phyloP scores from a whole-genome alignment of 371 early-diverging fungal species.

The Syncephalastrum monosporum region DNA sequence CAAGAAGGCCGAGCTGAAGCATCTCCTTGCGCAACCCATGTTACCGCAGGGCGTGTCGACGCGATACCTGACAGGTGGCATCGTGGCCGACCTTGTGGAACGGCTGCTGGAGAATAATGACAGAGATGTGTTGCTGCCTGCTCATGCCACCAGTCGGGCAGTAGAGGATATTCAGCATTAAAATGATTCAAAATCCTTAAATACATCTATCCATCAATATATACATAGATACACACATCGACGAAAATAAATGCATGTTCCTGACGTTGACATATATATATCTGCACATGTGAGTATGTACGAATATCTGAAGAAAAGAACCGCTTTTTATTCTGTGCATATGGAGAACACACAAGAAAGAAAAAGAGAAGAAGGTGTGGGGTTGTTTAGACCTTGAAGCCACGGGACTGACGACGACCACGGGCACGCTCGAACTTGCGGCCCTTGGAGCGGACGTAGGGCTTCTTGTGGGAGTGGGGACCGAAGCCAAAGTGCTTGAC shows the following conservation, averaged over 20 bases:
- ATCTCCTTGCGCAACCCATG: conserved; percentile 60
- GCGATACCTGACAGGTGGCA: conserved; percentile 74
- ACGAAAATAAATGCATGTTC: no score
- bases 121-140: conserved; percentile 17
- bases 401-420: conserved; percentile 97
- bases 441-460: conserved; percentile 97
- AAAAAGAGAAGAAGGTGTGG: no score
- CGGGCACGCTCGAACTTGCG: conserved; percentile 99
- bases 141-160: conserved; percentile 17
- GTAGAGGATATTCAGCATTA: conserved; percentile 10
- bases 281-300: no score
- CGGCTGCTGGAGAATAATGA: conserved; percentile 50
- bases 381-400: conserved; percentile 81
- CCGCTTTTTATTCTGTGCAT: no score
- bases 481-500: conserved; percentile 86
- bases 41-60: conserved; percentile 73
- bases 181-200: no score
- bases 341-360: no score
- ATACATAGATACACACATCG: no score
- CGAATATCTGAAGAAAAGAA: no score
- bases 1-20: conserved; percentile 58
- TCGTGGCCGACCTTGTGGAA: conserved; percentile 63
- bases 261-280: no score
- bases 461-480: conserved; percentile 81
- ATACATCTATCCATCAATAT: no score